Evolutionary conservation across 768 basidiomycete genomes (phyloP).

Genomic region (Amanita rubescens): DNA sequence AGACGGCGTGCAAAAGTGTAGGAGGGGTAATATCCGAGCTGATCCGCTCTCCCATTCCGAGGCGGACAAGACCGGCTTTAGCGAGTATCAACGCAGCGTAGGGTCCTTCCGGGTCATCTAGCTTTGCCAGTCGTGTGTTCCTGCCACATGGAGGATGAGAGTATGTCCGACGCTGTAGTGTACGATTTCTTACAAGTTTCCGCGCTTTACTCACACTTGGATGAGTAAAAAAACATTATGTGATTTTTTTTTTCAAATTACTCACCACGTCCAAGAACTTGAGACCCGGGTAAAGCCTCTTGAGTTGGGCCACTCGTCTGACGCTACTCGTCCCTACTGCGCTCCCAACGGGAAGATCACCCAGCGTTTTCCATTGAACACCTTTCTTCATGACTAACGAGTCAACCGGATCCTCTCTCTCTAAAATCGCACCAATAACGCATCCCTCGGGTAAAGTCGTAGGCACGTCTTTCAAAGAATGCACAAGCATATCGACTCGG

Average conservation of each 20-base stretch:
- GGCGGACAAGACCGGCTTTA: constrained; percentile 82
- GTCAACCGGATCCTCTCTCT: constrained; percentile 86
- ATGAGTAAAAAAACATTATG: background rate
- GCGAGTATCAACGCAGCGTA: constrained; percentile 91
- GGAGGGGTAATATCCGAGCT: constrained; percentile 71
- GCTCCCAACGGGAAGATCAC: constrained; percentile 80
- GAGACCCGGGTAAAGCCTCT: constrained; percentile 66
- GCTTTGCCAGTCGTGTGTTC: constrained; percentile 85
- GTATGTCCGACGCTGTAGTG: too few relatives aligned
- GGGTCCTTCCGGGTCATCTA: constrained; percentile 74
- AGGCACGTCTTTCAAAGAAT: constrained; percentile 90
- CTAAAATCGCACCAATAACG: constrained; percentile 74
- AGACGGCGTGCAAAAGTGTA: constrained; percentile 79
- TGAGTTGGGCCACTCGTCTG: constrained; percentile 84
- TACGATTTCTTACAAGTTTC: constrained; percentile 81
- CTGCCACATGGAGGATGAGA: constrained; percentile 27
- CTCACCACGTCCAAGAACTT: constrained; percentile 85
- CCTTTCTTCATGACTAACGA: constrained; percentile 82
- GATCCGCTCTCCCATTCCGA: constrained; percentile 68
- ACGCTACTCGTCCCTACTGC: constrained; percentile 97
- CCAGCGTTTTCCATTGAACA: constrained; percentile 55
- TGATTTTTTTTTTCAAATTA: constrained; percentile 10
- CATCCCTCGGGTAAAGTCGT: constrained; percentile 82
- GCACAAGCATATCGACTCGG: constrained; percentile 86
- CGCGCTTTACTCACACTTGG: constrained; percentile 38